Evolutionary conservation across 768 basidiomycete genomes (phyloP), one percentile per base, ranked within the genome.

Genomic region (Tephrocybe sp.): DNA sequence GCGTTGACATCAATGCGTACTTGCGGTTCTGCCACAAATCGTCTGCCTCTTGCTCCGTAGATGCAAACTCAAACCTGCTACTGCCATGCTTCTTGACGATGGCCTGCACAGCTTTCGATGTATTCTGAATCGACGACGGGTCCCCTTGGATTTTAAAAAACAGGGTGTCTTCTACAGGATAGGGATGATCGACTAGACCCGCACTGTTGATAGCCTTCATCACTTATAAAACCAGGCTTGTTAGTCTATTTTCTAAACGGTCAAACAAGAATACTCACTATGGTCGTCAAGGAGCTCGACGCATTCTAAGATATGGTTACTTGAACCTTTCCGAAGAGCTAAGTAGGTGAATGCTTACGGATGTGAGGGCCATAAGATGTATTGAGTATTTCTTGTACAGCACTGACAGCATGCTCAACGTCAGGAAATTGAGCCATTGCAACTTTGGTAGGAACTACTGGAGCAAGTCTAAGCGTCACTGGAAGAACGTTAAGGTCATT

Each of bases 71-170:
- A 53, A 94, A 90, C 23, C 76, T 74, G 18, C 66, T 74, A 43
- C 90, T 84, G 2, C 84, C 83, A 57, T 95, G 84, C 58, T 75
- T 80, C 59, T 80, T 74, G 18, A 85, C 81, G 23, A 96, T 81
- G 7, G 67, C 61, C 57, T 84, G 73, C 21, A 91, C 78, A 17
- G 74, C 67, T 38, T 78, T 73, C 0, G 87, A 80, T 0, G 89
- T 78, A 36, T 78, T 76, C 3, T 78, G 62, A 26, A 88, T 80
- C 4, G 79, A 76, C 10, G 75, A 67, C 0, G 78, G 70, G 28
- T 89, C 83, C 2, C 93, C 93, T 64, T 94, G 91, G 45, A 97
- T 80, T 66, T 96, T 95, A 78, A 98, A 91, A 71, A 97, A 93
- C 9, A 97, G 77, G 0, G 86, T 86, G 62, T 94, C 91, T 55